These are phyloP conservation scores for Neonectria ditissima DNA, from an alignment of 2,329 filamentous ascomycete species.

Conservation along the genomic window DNA sequence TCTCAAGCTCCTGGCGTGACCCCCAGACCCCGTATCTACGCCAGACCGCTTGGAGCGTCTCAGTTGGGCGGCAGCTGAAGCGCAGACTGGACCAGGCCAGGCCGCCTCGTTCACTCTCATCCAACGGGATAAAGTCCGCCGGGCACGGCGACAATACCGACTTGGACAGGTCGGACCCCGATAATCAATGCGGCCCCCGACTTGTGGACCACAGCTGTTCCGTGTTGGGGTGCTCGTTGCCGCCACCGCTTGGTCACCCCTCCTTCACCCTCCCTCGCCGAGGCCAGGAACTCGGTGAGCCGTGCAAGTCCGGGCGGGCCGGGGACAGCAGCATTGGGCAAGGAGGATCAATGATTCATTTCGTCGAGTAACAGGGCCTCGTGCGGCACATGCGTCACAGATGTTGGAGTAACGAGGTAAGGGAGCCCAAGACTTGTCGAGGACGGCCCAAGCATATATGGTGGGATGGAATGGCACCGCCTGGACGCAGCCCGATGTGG, in stretches of 20 bases:
- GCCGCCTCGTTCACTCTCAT: constrained; percentile 7
- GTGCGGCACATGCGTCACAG: constrained; percentile 22
- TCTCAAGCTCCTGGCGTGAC: constrained; percentile 19
- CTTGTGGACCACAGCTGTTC: constrained; percentile 41
- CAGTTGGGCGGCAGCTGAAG: constrained; percentile 14
- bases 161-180: constrained; percentile 23
- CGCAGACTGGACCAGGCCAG: constrained; percentile 4
- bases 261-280: constrained; percentile 35
- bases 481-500: constrained; percentile 7
- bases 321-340: constrained; percentile 34
- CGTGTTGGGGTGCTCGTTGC: constrained; percentile 38
- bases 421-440: background rate
- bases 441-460: constrained; percentile 1
- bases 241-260: constrained; percentile 32
- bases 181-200: constrained; percentile 32
- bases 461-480: background rate
- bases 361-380: constrained; percentile 11
- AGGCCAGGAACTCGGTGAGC: constrained; percentile 42
- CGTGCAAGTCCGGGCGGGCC: constrained; percentile 40
- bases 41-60: constrained; percentile 12
- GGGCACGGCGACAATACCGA: constrained; percentile 42
- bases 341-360: constrained; percentile 19
- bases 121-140: constrained; percentile 37
- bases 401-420: constrained; percentile 5
- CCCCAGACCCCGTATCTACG: constrained; percentile 7